Conservation (phyloP, 306 rosid genomes). For the Adenanthera pavonina region DNA sequence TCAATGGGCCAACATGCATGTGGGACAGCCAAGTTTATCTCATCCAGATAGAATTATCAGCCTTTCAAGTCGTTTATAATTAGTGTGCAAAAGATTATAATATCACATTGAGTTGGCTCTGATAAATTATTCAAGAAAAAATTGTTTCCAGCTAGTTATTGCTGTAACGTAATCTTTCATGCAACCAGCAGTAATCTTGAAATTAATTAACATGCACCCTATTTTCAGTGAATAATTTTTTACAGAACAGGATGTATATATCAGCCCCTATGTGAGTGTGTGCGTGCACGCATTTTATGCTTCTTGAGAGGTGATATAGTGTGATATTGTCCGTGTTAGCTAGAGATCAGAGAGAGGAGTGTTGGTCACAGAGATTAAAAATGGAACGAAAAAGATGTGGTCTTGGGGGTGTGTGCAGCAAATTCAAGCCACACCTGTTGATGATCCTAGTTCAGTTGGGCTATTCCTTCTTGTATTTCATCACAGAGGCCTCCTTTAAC, state of each 20-base stretch:
- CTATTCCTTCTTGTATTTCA: slow-evolving; percentile 54
- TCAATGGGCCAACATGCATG: neutral
- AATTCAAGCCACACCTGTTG: slow-evolving; percentile 57
- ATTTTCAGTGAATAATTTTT: neutral
- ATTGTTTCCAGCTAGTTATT: neutral
- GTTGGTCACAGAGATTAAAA: neutral
- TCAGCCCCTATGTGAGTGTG: neutral
- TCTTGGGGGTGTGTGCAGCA: slow-evolving; percentile 29
- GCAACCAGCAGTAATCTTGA: neutral
- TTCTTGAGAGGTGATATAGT: slow-evolving; percentile 7
- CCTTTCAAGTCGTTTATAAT: neutral
- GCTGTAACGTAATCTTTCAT: neutral
- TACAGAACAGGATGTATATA: neutral
- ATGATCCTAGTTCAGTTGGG: slow-evolving; percentile 51
- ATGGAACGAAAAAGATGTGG: slow-evolving; percentile 18
- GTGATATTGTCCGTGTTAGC: neutral
- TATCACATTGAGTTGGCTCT: neutral
- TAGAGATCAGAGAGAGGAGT: neutral
- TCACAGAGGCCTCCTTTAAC: slow-evolving; percentile 67
- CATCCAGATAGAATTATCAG: neutral
- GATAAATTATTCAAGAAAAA: neutral
- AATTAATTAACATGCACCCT: neutral
- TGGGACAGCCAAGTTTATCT: neutral
- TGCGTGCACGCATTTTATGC: neutral
- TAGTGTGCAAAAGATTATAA: neutral